Evolutionary conservation across 2,329 filamentous ascomycete genomes (phyloP).

Genomic region (Eurotiales sp.): DNA sequence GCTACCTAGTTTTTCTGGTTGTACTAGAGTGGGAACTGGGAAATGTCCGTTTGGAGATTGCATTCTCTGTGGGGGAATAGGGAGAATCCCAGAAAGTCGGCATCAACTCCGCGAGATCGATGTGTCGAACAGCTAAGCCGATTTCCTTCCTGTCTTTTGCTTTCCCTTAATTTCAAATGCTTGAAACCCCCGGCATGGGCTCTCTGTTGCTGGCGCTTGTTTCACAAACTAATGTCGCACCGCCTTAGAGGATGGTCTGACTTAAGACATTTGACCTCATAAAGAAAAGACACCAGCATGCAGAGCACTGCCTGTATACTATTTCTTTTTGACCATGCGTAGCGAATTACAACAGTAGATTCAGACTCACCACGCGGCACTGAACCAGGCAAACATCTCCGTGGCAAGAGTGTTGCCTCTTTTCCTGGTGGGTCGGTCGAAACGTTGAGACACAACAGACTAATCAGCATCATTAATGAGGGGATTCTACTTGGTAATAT

Average conservation of each 20-base stretch:
- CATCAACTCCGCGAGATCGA: constrained; percentile 2
- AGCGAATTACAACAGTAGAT: not conserved
- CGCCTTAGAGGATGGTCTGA: not conserved
- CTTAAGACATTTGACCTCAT: constrained; percentile 3
- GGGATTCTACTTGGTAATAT: not conserved
- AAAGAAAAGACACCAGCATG: constrained; percentile 2
- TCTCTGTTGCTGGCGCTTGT: not conserved
- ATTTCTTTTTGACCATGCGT: not conserved
- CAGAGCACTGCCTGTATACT: not conserved
- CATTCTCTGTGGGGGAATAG: not conserved
- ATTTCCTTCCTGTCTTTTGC: not conserved
- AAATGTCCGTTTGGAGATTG: constrained; percentile 6
- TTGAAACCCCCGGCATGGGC: not conserved
- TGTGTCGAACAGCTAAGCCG: constrained; percentile 1
- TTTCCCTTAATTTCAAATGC: too few species aligned
- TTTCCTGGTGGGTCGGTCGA: constrained; percentile 2
- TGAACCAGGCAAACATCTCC: not conserved
- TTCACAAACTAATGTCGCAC: constrained; percentile 6
- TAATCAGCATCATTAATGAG: constrained; percentile 7
- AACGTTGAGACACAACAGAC: constrained; percentile 3
- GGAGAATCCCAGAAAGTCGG: too few species aligned
- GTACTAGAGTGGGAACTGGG: constrained; percentile 10
- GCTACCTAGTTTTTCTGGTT: constrained; percentile 2
- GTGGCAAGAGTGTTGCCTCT: not conserved
- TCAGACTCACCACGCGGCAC: too few species aligned